A percentile compares a stretch with the other conserved stretches of the same genome.
Conservation (phyloP, 768 basidiomycete genomes). For the Suillus hirtellus region DNA sequence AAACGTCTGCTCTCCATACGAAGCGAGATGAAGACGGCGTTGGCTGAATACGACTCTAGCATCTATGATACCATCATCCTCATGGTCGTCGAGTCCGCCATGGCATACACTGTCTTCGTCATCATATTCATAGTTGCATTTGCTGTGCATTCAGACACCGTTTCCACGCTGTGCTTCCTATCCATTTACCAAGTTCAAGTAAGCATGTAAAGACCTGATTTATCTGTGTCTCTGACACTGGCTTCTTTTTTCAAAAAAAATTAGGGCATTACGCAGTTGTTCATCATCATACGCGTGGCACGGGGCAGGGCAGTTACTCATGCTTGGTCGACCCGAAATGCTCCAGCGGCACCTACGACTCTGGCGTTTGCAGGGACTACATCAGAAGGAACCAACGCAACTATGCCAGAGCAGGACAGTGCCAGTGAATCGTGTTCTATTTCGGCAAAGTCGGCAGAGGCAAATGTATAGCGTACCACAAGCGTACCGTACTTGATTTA, state of each 20-base stretch:
- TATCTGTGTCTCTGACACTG: neutral
- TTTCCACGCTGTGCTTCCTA: neutral
- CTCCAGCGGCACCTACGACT: no score
- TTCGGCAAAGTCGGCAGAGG: no score
- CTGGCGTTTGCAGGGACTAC: no score
- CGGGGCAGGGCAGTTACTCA: no score
- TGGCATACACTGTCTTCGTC: neutral
- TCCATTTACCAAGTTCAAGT: neutral
- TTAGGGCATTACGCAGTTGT: neutral
- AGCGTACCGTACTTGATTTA: no score
- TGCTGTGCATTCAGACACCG: neutral
- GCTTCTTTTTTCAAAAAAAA: neutral
- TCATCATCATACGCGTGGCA: neutral
- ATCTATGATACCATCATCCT: conserved; percentile 1
- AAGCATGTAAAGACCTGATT: neutral
- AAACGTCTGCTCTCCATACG: neutral
- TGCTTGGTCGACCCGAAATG: no score
- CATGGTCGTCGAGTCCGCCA: conserved; percentile 3
- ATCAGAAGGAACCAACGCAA: no score
- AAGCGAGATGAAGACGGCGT: neutral
- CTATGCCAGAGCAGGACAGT: no score
- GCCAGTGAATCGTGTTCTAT: no score
- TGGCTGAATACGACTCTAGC: neutral
- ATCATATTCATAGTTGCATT: neutral
- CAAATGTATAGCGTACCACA: no score